phyloP scores from a whole-genome alignment of 106 monocot genomes.

The Platanthera guangdongensis region DNA sequence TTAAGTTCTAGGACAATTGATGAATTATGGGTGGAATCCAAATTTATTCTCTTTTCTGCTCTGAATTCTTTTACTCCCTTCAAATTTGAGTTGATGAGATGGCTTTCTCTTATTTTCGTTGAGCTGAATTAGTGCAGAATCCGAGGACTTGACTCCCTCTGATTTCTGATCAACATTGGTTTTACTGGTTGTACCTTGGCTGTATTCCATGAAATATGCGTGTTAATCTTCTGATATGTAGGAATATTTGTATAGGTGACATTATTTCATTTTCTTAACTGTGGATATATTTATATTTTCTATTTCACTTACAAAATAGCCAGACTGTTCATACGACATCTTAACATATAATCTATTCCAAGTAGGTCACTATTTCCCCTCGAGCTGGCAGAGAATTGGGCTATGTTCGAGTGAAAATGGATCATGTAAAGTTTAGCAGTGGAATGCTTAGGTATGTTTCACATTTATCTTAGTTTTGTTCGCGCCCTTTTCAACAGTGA shows the following conservation, averaged over 20 bases:
- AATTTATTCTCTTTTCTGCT: too few species aligned
- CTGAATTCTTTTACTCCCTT: too few species aligned
- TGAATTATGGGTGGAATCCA: too few species aligned
- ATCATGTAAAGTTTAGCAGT: conserved; percentile 67
- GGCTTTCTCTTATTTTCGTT: too few species aligned
- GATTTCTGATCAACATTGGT: not conserved
- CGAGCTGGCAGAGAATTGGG: conserved; percentile 92
- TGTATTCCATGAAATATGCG: not conserved
- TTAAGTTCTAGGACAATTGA: too few species aligned
- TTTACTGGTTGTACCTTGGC: not conserved
- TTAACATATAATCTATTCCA: conserved; percentile 8
- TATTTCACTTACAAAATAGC: not conserved
- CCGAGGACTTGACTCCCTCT: too few species aligned
- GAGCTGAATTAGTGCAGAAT: too few species aligned
- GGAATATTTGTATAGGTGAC: not conserved
- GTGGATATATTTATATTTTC: not conserved
- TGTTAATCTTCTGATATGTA: not conserved
- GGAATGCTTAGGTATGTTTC: conserved; percentile 71
- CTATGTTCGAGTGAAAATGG: conserved; percentile 82
- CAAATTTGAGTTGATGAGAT: too few species aligned
- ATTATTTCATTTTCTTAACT: not conserved
- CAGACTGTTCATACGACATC: not conserved
- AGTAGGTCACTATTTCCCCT: conserved; percentile 73
- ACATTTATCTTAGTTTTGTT: not conserved
- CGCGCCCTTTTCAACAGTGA: not conserved